Evolutionary conservation across 805 yeast species (phyloP).

Genomic region (Nakazawaea wickerhamii): DNA sequence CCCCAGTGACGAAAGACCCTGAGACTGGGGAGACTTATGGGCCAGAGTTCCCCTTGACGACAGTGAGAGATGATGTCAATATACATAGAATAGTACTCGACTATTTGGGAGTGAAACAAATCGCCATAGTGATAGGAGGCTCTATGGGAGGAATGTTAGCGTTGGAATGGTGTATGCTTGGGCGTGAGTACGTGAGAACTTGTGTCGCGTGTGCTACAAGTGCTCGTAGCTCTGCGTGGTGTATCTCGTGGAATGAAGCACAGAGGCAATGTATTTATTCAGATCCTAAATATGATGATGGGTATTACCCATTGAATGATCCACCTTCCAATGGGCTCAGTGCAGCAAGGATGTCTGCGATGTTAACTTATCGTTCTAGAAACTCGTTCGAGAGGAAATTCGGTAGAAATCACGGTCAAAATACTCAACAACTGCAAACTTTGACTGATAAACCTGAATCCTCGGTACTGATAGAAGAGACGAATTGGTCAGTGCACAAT

Average conservation of each 20-base stretch:
- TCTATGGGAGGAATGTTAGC: slow-evolving; percentile 99
- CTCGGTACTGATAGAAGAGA: slow-evolving; percentile 36
- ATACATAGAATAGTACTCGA: slow-evolving; percentile 77
- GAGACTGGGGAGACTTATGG: slow-evolving; percentile 76
- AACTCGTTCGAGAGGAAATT: slow-evolving; percentile 88
- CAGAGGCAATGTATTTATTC: slow-evolving; percentile 94
- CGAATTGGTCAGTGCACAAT: slow-evolving; percentile 74
- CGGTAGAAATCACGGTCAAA: slow-evolving; percentile 62
- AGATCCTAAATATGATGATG: slow-evolving; percentile 90
- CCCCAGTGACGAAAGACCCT: slow-evolving; percentile 83
- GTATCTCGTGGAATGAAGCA: slow-evolving; percentile 98
- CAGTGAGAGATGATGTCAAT: slow-evolving; percentile 87
- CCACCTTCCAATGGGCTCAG: slow-evolving; percentile 85
- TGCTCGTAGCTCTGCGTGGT: slow-evolving; percentile 96
- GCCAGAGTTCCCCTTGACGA: slow-evolving; percentile 90
- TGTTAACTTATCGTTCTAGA: slow-evolving; percentile 86
- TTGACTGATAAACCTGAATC: slow-evolving; percentile 1
- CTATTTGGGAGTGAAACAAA: slow-evolving; percentile 59
- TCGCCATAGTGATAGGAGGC: slow-evolving; percentile 91
- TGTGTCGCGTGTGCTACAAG: slow-evolving; percentile 87
- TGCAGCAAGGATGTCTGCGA: slow-evolving; percentile 97
- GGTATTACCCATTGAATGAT: slow-evolving; percentile 71
- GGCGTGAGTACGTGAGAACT: slow-evolving; percentile 58
- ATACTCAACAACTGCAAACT: slow-evolving; percentile 16
- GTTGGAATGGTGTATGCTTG: slow-evolving; percentile 78